A percentile compares a stretch with the other conserved stretches of the same genome.
Evolutionary conservation across 495 filamentous ascomycete genomes (phyloP).

Genomic region (Penicillium crystallinum): DNA sequence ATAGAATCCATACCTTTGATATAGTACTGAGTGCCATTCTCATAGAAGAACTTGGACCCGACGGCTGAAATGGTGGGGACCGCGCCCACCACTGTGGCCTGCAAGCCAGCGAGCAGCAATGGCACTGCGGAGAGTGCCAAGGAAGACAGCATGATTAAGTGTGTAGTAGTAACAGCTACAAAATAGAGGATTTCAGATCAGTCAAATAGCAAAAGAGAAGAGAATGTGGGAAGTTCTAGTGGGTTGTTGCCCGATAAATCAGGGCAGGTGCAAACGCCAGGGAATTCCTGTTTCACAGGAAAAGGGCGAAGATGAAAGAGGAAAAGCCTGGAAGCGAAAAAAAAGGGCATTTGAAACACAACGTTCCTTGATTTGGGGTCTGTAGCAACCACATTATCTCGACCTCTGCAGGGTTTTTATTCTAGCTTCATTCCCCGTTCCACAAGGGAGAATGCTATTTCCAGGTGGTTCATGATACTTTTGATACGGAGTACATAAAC

Average conservation of each 20-base stretch:
- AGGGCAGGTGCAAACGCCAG: not conserved
- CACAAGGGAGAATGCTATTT: too few relatives aligned
- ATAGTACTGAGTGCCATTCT: conserved; percentile 72
- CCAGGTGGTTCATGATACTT: too few relatives aligned
- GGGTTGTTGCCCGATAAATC: not conserved
- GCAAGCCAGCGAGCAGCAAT: conserved; percentile 28
- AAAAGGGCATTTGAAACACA: not conserved
- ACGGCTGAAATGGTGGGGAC: conserved; percentile 59
- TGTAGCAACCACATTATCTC: conserved; percentile 14
- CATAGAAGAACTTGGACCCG: conserved; percentile 82
- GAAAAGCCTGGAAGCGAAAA: too few relatives aligned
- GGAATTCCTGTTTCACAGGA: not conserved
- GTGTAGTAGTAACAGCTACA: not conserved
- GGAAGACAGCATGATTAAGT: conserved; percentile 24
- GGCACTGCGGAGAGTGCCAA: conserved; percentile 13
- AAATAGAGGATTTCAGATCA: not conserved
- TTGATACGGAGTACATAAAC: too few relatives aligned
- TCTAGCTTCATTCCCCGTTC: conserved; percentile 1
- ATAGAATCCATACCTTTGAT: conserved; percentile 57
- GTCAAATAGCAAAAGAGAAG: not conserved
- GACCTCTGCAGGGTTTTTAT: not conserved
- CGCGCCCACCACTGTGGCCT: conserved; percentile 23
- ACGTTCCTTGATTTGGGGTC: conserved; percentile 14
- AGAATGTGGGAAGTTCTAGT: not conserved
- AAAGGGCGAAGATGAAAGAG: too few relatives aligned